Base-by-base conservation (phyloP, 2,329 filamentous ascomycete species). In the Ilyonectria destructans region DNA sequence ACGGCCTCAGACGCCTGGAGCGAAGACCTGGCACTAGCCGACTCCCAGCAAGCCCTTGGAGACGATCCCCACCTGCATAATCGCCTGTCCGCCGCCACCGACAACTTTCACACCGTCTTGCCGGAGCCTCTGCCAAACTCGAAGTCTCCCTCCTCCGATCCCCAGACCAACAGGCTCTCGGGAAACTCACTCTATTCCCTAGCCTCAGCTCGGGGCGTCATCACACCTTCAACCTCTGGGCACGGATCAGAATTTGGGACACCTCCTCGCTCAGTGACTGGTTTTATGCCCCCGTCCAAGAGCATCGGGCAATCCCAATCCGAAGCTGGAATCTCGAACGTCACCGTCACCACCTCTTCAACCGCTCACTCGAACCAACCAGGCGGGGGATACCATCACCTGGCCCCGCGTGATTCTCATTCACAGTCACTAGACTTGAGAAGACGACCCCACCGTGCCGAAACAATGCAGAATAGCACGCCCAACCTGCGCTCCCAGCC, bases 101-200 rank as follows among this genome's bases (percentile, higher is more conserved):
- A 75, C 54, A 74, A 69, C 62, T 67, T 75, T 54, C 67, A 79
- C 51, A 76, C 71, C 76, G 77, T 68, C 75, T 80, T 87, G 56
- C 84, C 87, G 56, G 89, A 91, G 63, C 77, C 85, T 46, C 81
- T 86, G 56, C 77, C 85, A 69, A 81, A 80, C 55, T 76, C 83
- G 46, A 82, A 83, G 59, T 82, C 84, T 21, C 88, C 88, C 13
- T 79, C 85, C 66, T 86, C 86, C 17, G 86, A 88, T 21, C 75
- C 80, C 23, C 84, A 91, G 45, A 84, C 84, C 51, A 92, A 93
- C 75, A 89, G 93, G 58, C 85, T 92, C 77, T 95, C 92, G 26
- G 87, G 92, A 67, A 93, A 91, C 8, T 95, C 93, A 1, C 83
- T 93, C 58, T 92, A 92, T 77, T 94, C 92, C 35, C 82, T 92